A percentile compares a stretch with the other conserved stretches of the same genome.
Evolutionary conservation across 768 basidiomycete genomes (phyloP).

Genomic region (Cantharellus anzutake): DNA sequence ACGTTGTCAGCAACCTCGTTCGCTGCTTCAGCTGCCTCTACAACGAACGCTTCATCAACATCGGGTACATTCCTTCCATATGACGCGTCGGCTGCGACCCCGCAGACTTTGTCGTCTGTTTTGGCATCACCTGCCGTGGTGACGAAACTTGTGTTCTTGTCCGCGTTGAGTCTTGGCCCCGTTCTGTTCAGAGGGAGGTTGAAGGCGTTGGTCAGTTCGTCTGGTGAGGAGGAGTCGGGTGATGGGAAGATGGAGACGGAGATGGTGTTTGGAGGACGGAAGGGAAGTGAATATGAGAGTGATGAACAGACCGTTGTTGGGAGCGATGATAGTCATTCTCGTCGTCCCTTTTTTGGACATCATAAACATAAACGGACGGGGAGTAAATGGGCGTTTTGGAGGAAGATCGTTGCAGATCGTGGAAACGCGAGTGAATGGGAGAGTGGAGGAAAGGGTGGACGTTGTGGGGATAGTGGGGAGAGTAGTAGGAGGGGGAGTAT

Average conservation of each 20-base stretch:
- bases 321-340: too few relatives aligned
- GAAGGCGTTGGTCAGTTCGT: slow-evolving; percentile 8
- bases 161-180: slow-evolving; percentile 70
- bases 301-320: not conserved
- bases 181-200: slow-evolving; percentile 58
- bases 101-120: slow-evolving; percentile 71
- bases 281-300: not conserved
- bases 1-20: slow-evolving; percentile 38
- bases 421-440: too few relatives aligned
- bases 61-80: too few relatives aligned
- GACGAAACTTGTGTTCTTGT: slow-evolving; percentile 63
- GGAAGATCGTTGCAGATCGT: too few relatives aligned
- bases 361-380: too few relatives aligned
- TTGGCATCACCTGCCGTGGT: slow-evolving; percentile 69
- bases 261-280: not conserved
- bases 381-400: too few relatives aligned
- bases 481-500: too few relatives aligned
- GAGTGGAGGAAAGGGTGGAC: too few relatives aligned
- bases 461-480: too few relatives aligned
- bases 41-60: not conserved
- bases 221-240: not conserved
- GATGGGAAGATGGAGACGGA: not conserved
- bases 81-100: slow-evolving; percentile 22
- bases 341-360: too few relatives aligned
- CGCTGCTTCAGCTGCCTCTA: not conserved